Base-by-base conservation (phyloP, 129 eudicot species). In the Artemisia argyi region DNA sequence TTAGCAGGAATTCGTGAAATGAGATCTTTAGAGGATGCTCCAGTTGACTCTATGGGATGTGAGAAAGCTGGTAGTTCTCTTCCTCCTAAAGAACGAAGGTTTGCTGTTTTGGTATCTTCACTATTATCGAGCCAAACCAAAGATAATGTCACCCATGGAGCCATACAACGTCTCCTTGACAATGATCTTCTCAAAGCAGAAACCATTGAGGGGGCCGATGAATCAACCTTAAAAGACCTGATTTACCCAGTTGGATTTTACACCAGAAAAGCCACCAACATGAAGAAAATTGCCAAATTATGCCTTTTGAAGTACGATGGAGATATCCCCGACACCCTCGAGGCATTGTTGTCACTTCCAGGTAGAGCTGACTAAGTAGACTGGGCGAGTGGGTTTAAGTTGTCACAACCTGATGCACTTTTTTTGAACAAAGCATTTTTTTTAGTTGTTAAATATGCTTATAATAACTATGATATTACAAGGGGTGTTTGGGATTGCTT, bases 41-140 rank as follows among this genome's bases (percentile, higher is more conserved):
- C 99, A 7, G 97, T 91, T 57, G 96, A 88, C 78, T 84, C 90
- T 19, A 88, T 90, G 97, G 99, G 99, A 47, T 95, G 97, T 74
- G 97, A 95, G 77, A 86, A 88, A 73, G 99, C 99, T 18, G 99
- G 97, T 18, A 79, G 58, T 71, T 90, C 97, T 26, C 96, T 95
- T 73, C 94, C 99, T 77, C 94, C 99, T 55, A 88, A 95, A 91
- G 99, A 86, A 76, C 76, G 88, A 79, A 86, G 99, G 80, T 94
- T 90, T 78, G 97, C 99, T 5, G 97, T 90, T 60, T 67, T 94
- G 18, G 68, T 85, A 65, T 90, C 97, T 57, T 82, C 97, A 14
- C 99, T 94, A 49, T 68, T 94, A 63, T 94, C 99, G n/a, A 94
- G 99, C 85, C 99, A 94, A 68, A 94, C 99, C 50, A 94, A 94